Evolutionary conservation across 306 rosid genomes (phyloP), one percentile per base, ranked within the genome.

Genomic region (Canavalia ensiformis): DNA sequence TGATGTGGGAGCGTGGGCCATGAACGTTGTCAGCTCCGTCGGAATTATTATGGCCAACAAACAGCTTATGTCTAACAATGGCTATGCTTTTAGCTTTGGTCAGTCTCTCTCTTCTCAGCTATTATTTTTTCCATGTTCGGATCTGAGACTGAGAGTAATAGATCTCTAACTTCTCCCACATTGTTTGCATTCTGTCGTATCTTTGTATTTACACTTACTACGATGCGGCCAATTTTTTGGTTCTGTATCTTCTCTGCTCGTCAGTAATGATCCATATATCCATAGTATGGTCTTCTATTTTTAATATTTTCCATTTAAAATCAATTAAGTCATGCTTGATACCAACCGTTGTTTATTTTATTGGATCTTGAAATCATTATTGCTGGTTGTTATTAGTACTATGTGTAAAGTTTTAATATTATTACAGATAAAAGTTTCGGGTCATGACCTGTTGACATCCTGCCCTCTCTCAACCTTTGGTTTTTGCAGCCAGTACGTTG

Each of bases 31-130:
- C 54, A 94, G 97, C 82, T 94, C 97, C 60, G 98, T 94, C 41
- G 97, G 97, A 29, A 91, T 94, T 64, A 94, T 94, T 66, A 94
- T 94, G 93, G 97, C 93, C 69, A 94, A 94, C 84, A 94, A 94
- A 82, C 92, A 91, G 86, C 98, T 92, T 83, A 94, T 94, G 98
- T 92, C 97, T 50, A 41, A 58, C 75, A 77, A 72, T 77, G 98
- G 98, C 13, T 94, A 90, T 44, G 96, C 88, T 64, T 94, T 94
- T 86, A 29, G 76, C 68, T 94, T 94, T 67, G 97, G 97, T 94
- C 50, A 79, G 87, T 7, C 50, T 37, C 55, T 65, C 74, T 64
- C 74, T 39, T 33, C 60, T 73, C 49, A 5, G 18, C 56, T 64
- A 18, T 18, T 18, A 18, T 18, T 18, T 18, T 18, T 18, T 18